Evolutionary conservation across 257 asterid species (phyloP).

Genomic region (Jaltomata sinuosa): DNA sequence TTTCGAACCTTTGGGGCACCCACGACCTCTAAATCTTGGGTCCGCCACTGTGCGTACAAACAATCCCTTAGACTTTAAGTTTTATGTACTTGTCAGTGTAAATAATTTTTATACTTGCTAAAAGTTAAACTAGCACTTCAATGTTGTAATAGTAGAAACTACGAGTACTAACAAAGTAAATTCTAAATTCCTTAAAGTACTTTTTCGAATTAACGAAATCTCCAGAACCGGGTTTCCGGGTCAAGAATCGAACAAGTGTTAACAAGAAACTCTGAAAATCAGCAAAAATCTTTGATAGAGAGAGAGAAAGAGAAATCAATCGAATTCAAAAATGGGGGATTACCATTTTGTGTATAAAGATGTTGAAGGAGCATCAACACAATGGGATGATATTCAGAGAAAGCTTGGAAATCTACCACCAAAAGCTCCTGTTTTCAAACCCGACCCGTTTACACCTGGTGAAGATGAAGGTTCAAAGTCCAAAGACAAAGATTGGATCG

Average conservation of each 20-base stretch:
- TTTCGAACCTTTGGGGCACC: too few species aligned
- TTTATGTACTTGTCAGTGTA: too few species aligned
- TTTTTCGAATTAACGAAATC: neutral
- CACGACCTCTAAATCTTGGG: too few species aligned
- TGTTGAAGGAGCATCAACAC: slow-evolving; percentile 83
- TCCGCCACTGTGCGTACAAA: too few species aligned
- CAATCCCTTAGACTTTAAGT: too few species aligned
- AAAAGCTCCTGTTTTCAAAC: slow-evolving; percentile 67
- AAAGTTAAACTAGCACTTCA: neutral
- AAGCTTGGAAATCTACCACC: slow-evolving; percentile 81
- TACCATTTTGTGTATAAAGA: slow-evolving; percentile 90
- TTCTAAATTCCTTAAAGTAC: neutral
- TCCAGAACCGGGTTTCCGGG: neutral
- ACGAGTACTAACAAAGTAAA: neutral
- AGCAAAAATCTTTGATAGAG: neutral
- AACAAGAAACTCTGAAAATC: neutral
- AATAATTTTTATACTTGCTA: too few species aligned
- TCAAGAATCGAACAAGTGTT: neutral
- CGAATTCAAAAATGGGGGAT: slow-evolving; percentile 55
- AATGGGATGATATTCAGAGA: slow-evolving; percentile 93
- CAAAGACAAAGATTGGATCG: slow-evolving; percentile 72
- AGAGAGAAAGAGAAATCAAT: neutral
- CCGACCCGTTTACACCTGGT: slow-evolving; percentile 53
- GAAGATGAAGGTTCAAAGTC: slow-evolving; percentile 61
- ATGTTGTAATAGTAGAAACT: neutral